These are phyloP conservation scores for Penicillium digitatum DNA, from an alignment of 2,329 filamentous ascomycete species.

Conservation along the genomic window DNA sequence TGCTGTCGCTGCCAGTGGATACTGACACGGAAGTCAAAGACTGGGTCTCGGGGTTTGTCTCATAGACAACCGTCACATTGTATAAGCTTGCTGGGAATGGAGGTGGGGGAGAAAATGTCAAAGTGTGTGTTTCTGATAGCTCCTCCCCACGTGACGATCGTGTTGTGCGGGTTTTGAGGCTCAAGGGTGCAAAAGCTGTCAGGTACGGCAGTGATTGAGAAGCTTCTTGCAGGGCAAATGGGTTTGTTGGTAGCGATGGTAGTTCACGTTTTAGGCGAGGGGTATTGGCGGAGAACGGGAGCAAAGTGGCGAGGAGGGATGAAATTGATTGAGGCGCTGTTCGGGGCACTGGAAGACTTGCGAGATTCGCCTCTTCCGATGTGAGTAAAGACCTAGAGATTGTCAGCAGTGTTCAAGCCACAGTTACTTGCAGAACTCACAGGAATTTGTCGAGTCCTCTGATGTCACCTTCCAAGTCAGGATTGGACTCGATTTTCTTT, in stretches of 20 bases:
- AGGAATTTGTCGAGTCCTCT: conserved; percentile 34
- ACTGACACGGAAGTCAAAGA: conserved; percentile 33
- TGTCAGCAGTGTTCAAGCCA: conserved; percentile 16
- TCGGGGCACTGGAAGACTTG: conserved; percentile 16
- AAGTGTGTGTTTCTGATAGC: conserved; percentile 33
- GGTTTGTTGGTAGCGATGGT: conserved; percentile 57
- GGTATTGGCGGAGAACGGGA: conserved; percentile 38
- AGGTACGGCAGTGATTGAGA: conserved; percentile 64
- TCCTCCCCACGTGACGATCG: conserved; percentile 18
- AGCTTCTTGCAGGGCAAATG: conserved; percentile 53
- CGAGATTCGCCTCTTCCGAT: conserved; percentile 25
- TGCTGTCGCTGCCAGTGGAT: conserved; percentile 13
- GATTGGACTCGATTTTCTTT: conserved; percentile 45
- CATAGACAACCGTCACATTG: conserved; percentile 33
- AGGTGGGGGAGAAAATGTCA: conserved; percentile 36
- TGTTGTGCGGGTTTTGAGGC: conserved; percentile 44
- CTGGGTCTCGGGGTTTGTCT: conserved; percentile 36
- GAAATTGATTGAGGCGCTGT: conserved; percentile 30
- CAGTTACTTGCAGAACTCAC: conserved; percentile 24
- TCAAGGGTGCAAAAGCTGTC: conserved; percentile 66
- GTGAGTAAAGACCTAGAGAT: conserved; percentile 31
- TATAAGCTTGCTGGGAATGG: conserved; percentile 36
- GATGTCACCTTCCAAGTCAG: conserved; percentile 32
- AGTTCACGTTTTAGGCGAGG: conserved; percentile 19
- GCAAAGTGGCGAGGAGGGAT: conserved; percentile 38